phyloP scores from a whole-genome alignment of 306 rosid species.

The cucumber (Cucumis sativus) region Cucumber_9930_V3 NC_026656.2:6274501-6275000 shows the following conservation, averaged over 20 bases:
- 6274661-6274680: too few relatives aligned
- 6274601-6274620: too few relatives aligned
- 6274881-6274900: slow-evolving; percentile 33
- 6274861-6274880: slow-evolving; percentile 73
- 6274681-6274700: too few relatives aligned
- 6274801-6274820: slow-evolving; percentile 48
- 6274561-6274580: background rate
- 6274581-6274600: background rate
- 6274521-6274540: background rate
- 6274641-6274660: background rate
- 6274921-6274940: slow-evolving; percentile 25
- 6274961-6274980: slow-evolving; percentile 72
- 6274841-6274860: slow-evolving; percentile 99
- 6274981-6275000: slow-evolving; percentile 62
- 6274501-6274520: background rate
- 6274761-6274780: background rate
- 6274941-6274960: slow-evolving; percentile 54
- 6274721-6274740: background rate
- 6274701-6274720: background rate
- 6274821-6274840: slow-evolving; percentile 93
- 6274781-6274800: background rate
- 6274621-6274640: background rate
- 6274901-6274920: slow-evolving; percentile 20
- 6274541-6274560: too few relatives aligned
- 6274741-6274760: background rate